Evolutionary conservation across 768 basidiomycete species (phyloP), one percentile per base, ranked within the genome.

Genomic region (Agaricus subrufescens): DNA sequence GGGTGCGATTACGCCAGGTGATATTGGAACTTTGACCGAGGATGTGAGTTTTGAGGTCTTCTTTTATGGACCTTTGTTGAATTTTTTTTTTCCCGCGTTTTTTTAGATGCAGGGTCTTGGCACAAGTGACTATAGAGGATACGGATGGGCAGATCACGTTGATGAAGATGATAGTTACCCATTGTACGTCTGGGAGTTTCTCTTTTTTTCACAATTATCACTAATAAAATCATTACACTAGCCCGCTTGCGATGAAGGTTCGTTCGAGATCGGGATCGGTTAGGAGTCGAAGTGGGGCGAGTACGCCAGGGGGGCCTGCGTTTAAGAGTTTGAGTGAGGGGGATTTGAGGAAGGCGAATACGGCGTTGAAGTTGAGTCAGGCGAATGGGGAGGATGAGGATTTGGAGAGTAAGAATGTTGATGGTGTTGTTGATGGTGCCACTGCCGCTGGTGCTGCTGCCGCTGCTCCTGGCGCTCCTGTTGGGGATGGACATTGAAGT

Each of bases 111-210:
- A 97, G 67, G 72, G 78, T 26, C 75, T 98, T 46, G 76, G 80
- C 11, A 98, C 95, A 10, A 93, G 91, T 67, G 92, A 95, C 70
- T 95, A 91, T 66, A 79, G 83, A 47, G 87, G 89, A 45, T 79
- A 79, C 56, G 75, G 75, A 53, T 89, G 86, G 86, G 78, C 81
- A 2, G 67, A 73, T 51, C 73, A 80, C 27, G 87, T 89, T 11
- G 93, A 94, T 29, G 94, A 98, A 52, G 94, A 97, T 38, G 94
- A 96, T 60, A 82, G 83, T 31, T 95, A 92, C 75, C 91, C 90
- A 1, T 91, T 92, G 91, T 92, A 64, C 49, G 89, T 82, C 61
- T 61, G 39, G 54, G 54, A 46, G 30, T 50, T 26, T 42, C 51
- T 10, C 52, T 8, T 10, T 51, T 51, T 10, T 52, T 12, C 9